Evolutionary conservation across 441 rosid genomes (phyloP).

Genomic region (Euphorbia celastroides): DNA sequence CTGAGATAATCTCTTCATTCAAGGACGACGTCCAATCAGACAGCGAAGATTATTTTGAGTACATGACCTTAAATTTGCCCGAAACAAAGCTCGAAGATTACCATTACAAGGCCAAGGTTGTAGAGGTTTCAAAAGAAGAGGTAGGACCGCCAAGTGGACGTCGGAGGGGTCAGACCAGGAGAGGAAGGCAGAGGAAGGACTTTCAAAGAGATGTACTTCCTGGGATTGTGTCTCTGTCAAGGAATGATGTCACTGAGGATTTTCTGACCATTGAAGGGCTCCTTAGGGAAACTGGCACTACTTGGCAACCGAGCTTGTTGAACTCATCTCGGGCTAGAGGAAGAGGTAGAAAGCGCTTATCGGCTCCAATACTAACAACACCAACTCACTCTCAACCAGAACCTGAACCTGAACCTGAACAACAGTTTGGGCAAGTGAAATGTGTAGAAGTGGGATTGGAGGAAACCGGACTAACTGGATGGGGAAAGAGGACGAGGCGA

Average conservation of each 20-base stretch:
- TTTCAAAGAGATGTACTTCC: constrained; percentile 97
- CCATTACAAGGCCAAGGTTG: constrained; percentile 52
- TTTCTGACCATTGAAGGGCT: constrained; percentile 77
- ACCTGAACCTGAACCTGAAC: constrained; percentile 30
- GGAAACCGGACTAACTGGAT: constrained; percentile 67
- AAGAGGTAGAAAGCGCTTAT: constrained; percentile 57
- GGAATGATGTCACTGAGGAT: constrained; percentile 80
- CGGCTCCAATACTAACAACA: constrained; percentile 20
- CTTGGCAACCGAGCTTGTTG: constrained; percentile 53
- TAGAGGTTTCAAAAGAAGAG: constrained; percentile 47
- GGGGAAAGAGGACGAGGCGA: constrained; percentile 88
- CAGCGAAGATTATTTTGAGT: constrained; percentile 46
- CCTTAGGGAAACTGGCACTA: constrained; percentile 62
- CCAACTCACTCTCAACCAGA: neutral
- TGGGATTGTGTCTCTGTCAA: constrained; percentile 69
- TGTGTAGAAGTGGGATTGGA: constrained; percentile 51
- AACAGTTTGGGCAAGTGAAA: constrained; percentile 31
- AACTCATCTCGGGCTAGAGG: constrained; percentile 49
- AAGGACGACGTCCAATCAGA: constrained; percentile 27
- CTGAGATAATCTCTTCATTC: constrained; percentile 40
- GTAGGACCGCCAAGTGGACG: constrained; percentile 31
- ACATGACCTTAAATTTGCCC: constrained; percentile 58
- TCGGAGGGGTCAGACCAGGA: constrained; percentile 44
- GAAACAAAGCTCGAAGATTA: constrained; percentile 46
- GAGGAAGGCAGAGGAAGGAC: constrained; percentile 92